Base-by-base conservation (phyloP, 2,329 filamentous ascomycete species). In the Fusarium nematophilum region DNA sequence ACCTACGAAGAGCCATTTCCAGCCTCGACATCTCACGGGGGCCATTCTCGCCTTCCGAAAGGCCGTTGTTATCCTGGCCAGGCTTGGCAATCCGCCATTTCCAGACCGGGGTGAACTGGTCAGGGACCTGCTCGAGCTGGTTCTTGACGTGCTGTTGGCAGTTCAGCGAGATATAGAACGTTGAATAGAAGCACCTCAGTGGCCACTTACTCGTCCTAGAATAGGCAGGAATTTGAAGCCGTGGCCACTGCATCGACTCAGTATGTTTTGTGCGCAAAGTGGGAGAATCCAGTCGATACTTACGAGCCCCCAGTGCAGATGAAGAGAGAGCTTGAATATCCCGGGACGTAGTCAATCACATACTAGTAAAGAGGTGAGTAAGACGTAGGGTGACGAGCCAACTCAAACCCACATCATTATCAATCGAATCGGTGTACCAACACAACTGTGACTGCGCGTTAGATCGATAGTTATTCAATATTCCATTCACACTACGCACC, bases 211-310 rank as follows among this genome's bases (percentile, higher is more conserved):
- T 14, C 58, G 62, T 9, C 70, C 70, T 4, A 73, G 59, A 14
- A 65, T 56, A 3, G 70, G 71, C 11, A 73, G 65, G 40, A 70
- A 73, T 44, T 73, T 73, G 53, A 72, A 72, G 3, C 53, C 71
- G 43, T 72, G 71, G 5, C 70, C 70, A 46, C 67, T n/a, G n/a
- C n/a, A n/a, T n/a, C n/a, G n/a, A n/a, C n/a, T n/a, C n/a, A n/a
- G n/a, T n/a, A n/a, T n/a, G n/a, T n/a, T n/a, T n/a, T n/a, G n/a
- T n/a, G n/a, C n/a, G 68, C 5, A 10, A 33, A 5, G 9, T n/a
- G 7, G n/a, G 14, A n/a, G n/a, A 13, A 26, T n/a, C n/a, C n/a
- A n/a, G n/a, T n/a, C n/a, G n/a, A n/a, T n/a, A n/a, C 49, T 53
- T 14, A 53, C 49, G 49, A 53, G 21, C 49, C 40, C 40, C 49